phyloP scores from a whole-genome alignment of 2,329 filamentous ascomycete genomes.

The Fusarium sp. region DNA sequence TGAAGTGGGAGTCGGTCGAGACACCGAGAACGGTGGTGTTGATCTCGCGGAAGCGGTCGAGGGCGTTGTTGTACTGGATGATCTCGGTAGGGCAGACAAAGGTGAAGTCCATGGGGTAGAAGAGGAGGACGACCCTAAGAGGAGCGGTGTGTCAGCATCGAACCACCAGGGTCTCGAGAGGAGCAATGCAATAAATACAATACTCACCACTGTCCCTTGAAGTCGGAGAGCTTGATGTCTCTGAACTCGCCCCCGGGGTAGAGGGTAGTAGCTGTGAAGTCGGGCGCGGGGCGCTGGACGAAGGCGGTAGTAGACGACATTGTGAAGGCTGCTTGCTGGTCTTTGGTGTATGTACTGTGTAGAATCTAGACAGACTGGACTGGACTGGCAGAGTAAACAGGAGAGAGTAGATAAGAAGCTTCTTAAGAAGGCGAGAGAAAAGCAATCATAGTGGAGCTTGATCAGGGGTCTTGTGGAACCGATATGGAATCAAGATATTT shows the following conservation, averaged over 20 bases:
- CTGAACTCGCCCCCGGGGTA: constrained; percentile 59
- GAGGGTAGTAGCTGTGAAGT: constrained; percentile 60
- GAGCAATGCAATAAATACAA: no score
- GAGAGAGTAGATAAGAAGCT: not conserved
- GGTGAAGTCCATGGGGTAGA: constrained; percentile 74
- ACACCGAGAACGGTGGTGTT: constrained; percentile 68
- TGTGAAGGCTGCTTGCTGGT: constrained; percentile 18
- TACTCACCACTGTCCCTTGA: constrained; percentile 57
- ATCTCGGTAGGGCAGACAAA: constrained; percentile 74
- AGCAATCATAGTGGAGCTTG: constrained; percentile 27
- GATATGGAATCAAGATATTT: constrained; percentile 32
- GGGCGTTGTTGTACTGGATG: constrained; percentile 69
- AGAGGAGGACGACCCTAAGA: constrained; percentile 70
- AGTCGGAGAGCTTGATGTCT: constrained; percentile 57
- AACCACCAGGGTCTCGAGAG: not conserved
- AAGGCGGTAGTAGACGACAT: constrained; percentile 58
- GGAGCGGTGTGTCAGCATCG: not conserved
- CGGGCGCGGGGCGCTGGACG: constrained; percentile 59
- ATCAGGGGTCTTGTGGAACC: constrained; percentile 29
- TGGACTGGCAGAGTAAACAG: not conserved
- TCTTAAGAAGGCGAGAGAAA: constrained; percentile 16
- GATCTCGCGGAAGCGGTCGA: constrained; percentile 66
- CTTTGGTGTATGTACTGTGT: no score
- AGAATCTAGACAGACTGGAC: not conserved
- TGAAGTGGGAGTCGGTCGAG: constrained; percentile 69